Percentiles rank a stretch among this genome's conserved stretches.
Conservation (phyloP, 176 grass and related monocot genomes). For the Juncus effusus region DNA sequence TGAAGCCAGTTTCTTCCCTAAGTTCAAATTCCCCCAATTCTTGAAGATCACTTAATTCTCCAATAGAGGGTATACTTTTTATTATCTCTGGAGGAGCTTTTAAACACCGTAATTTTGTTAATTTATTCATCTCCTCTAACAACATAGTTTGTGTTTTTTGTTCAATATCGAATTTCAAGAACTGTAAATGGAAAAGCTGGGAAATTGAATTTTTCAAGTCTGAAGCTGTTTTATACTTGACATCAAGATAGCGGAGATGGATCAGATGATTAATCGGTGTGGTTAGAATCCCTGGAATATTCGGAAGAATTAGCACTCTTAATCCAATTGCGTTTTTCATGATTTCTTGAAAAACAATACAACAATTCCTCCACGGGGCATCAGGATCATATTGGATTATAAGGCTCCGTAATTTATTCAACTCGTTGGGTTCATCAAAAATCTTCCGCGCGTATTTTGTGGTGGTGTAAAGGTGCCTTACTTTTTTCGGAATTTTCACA, state of each 20-base stretch:
- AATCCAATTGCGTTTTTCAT: slow-evolving; percentile 19
- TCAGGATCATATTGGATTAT: slow-evolving; percentile 28
- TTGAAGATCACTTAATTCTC: slow-evolving; percentile 15
- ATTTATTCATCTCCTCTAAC: slow-evolving; percentile 17
- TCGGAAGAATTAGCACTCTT: slow-evolving; percentile 24
- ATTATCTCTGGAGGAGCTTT: slow-evolving; percentile 3
- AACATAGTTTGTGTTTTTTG: not conserved
- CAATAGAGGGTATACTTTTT: slow-evolving; percentile 22
- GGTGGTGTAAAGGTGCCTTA: slow-evolving; percentile 38
- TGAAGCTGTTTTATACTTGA: not conserved
- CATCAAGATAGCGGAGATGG: slow-evolving; percentile 41
- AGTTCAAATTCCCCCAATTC: slow-evolving; percentile 21
- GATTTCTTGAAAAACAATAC: slow-evolving; percentile 12
- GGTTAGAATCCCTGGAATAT: slow-evolving; percentile 25
- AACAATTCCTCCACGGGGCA: slow-evolving; percentile 6
- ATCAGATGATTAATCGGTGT: slow-evolving; percentile 24
- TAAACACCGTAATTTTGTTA: slow-evolving; percentile 34
- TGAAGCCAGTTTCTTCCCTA: not conserved
- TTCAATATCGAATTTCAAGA: slow-evolving; percentile 7
- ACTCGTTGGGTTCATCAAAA: slow-evolving; percentile 1
- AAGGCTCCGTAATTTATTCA: slow-evolving; percentile 40
- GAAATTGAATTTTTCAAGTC: slow-evolving; percentile 29
- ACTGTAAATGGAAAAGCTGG: slow-evolving; percentile 37
- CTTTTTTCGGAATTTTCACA: slow-evolving; percentile 23
- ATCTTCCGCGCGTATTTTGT: slow-evolving; percentile 21